These are phyloP conservation scores for Kwoniella mangroviensis DNA, from an alignment of 768 basidiomycete genomes.

Conservation along the genomic window DNA sequence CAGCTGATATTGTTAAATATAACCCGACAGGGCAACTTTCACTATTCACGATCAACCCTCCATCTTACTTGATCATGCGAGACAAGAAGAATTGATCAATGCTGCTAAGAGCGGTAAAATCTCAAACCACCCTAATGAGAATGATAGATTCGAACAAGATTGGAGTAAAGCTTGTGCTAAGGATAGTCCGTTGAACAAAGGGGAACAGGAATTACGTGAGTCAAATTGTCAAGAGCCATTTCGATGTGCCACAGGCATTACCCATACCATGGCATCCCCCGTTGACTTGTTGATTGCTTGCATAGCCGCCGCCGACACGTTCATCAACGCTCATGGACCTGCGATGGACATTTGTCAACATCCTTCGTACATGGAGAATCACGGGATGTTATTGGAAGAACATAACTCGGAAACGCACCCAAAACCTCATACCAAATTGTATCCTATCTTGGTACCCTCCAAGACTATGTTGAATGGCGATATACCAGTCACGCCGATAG, in stretches of 20 bases:
- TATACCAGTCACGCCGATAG: conserved; percentile 58
- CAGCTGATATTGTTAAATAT: conserved; percentile 4
- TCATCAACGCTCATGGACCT: conserved; percentile 50
- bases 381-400: conserved; percentile 56
- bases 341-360: conserved; percentile 59
- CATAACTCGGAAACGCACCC: conserved; percentile 53
- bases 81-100: conserved; percentile 51
- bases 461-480: conserved; percentile 56
- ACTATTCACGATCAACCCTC: conserved; percentile 59
- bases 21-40: conserved; percentile 52
- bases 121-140: conserved; percentile 50
- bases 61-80: conserved; percentile 52
- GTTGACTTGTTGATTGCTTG: neutral
- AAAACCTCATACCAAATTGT: conserved; percentile 56
- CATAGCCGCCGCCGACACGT: conserved; percentile 52
- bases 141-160: conserved; percentile 49
- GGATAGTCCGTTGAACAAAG: conserved; percentile 51
- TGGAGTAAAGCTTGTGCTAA: conserved; percentile 55
- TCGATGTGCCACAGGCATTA: no score
- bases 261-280: no score
- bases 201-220: conserved; percentile 44
- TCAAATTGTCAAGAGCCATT: neutral
- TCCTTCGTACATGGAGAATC: conserved; percentile 56
- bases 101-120: conserved; percentile 52
- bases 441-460: conserved; percentile 57